Evolutionary conservation across 257 asterid genomes (phyloP).

Genomic region (Catharanthus roseus): DNA sequence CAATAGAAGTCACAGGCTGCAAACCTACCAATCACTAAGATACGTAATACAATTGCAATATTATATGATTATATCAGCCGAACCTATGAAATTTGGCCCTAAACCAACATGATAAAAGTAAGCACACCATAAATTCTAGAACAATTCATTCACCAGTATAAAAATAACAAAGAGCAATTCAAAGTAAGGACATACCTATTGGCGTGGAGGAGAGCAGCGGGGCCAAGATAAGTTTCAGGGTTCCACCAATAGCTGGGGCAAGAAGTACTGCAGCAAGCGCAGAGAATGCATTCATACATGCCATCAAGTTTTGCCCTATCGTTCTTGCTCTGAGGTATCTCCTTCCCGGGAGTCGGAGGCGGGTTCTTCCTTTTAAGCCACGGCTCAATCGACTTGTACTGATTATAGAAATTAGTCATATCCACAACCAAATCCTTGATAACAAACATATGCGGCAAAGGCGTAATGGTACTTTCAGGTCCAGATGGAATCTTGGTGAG

Average conservation of each 20-base stretch:
- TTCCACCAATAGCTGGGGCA: slow-evolving; percentile 99
- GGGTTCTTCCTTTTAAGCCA: slow-evolving; percentile 88
- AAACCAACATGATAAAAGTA: no score
- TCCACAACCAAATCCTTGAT: slow-evolving; percentile 95
- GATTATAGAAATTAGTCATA: slow-evolving; percentile 89
- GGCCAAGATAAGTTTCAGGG: slow-evolving; percentile 94
- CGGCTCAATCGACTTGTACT: slow-evolving; percentile 93
- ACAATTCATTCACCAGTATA: no score
- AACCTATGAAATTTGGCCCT: no score
- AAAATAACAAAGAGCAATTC: not conserved
- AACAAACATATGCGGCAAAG: slow-evolving; percentile 95
- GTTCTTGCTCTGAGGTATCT: slow-evolving; percentile 70
- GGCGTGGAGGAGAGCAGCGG: slow-evolving; percentile 93
- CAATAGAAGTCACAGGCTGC: not conserved
- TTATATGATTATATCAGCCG: no score
- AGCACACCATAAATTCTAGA: no score
- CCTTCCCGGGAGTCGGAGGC: slow-evolving; percentile 57
- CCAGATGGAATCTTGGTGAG: slow-evolving; percentile 63
- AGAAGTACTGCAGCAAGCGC: slow-evolving; percentile 94
- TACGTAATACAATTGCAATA: no score
- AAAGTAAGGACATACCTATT: slow-evolving; percentile 42
- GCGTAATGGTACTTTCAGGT: slow-evolving; percentile 48
- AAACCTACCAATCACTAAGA: no score
- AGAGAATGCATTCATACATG: slow-evolving; percentile 92
- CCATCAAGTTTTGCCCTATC: slow-evolving; percentile 93